Evolutionary conservation across 2,329 filamentous ascomycete genomes (phyloP).

Genomic region (Trichoderma asperellum): DNA sequence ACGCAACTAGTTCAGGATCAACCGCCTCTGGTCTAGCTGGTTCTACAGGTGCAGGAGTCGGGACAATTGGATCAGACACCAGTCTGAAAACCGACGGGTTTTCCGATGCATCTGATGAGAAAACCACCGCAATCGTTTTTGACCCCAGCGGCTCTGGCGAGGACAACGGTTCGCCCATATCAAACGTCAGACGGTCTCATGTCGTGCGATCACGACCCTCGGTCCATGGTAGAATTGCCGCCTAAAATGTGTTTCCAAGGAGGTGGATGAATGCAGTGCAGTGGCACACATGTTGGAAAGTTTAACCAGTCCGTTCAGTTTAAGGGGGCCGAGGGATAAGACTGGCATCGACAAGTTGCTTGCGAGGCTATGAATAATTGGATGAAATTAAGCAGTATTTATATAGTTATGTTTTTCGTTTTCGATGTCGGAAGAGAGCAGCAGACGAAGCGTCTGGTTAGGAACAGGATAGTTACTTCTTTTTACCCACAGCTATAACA

Average conservation of each 20-base stretch:
- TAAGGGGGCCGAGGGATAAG: neutral
- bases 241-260: neutral
- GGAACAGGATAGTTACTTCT: neutral
- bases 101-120: neutral
- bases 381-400: neutral
- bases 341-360: neutral
- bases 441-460: neutral
- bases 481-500: neutral
- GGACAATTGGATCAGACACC: neutral
- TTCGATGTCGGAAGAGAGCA: neutral
- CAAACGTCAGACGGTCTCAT: conserved; percentile 1
- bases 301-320: neutral
- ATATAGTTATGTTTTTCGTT: neutral
- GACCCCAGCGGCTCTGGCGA: neutral
- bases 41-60: neutral
- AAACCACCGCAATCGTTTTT: neutral
- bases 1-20: neutral
- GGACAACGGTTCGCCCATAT: neutral
- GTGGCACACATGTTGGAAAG: neutral
- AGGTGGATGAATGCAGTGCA: neutral
- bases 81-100: neutral
- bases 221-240: neutral
- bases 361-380: neutral
- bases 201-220: neutral
- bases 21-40: neutral